A percentile compares a stretch with the other conserved stretches of the same genome.
Conservation (phyloP, 2,329 filamentous ascomycete genomes). For the Incumbomyces lentus region DNA sequence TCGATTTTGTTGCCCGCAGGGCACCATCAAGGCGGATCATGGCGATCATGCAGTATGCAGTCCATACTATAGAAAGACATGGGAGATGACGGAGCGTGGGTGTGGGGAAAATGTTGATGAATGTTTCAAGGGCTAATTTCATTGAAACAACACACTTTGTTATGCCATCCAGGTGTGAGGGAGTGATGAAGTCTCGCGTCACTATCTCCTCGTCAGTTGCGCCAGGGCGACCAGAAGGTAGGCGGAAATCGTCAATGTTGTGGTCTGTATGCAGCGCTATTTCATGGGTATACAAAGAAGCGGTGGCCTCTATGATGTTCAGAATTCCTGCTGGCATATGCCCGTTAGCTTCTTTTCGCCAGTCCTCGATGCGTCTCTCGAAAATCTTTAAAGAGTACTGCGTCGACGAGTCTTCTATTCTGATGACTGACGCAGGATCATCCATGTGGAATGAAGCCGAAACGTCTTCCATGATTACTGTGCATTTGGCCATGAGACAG, state of each 20-base stretch:
- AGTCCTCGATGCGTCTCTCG: slow-evolving; percentile 53
- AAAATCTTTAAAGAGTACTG: slow-evolving; percentile 56
- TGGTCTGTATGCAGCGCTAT: slow-evolving; percentile 57
- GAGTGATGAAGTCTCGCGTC: slow-evolving; percentile 29
- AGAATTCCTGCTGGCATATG: slow-evolving; percentile 41
- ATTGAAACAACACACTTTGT: slow-evolving; percentile 53
- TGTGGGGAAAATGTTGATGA: neutral
- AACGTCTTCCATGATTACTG: slow-evolving; percentile 57
- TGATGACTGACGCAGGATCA: slow-evolving; percentile 43
- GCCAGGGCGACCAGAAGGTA: slow-evolving; percentile 32
- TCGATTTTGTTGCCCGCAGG: slow-evolving; percentile 50
- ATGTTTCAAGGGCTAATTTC: neutral
- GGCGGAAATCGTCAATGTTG: slow-evolving; percentile 42
- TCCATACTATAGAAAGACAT: slow-evolving; percentile 59
- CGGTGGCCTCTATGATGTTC: slow-evolving; percentile 50
- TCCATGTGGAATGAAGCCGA: slow-evolving; percentile 55
- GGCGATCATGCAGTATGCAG: slow-evolving; percentile 61
- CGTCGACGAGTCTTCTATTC: slow-evolving; percentile 51
- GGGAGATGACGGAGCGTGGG: slow-evolving; percentile 48
- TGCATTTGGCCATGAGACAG: slow-evolving; percentile 47
- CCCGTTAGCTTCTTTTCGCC: slow-evolving; percentile 42
- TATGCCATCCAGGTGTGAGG: slow-evolving; percentile 55
- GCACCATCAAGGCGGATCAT: slow-evolving; percentile 65
- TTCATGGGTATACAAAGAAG: slow-evolving; percentile 66
- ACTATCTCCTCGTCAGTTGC: slow-evolving; percentile 18